Evolutionary conservation across 2,329 filamentous ascomycete genomes (phyloP), one percentile per base, ranked within the genome.

Genomic region (Trichoderma atroviride): DNA sequence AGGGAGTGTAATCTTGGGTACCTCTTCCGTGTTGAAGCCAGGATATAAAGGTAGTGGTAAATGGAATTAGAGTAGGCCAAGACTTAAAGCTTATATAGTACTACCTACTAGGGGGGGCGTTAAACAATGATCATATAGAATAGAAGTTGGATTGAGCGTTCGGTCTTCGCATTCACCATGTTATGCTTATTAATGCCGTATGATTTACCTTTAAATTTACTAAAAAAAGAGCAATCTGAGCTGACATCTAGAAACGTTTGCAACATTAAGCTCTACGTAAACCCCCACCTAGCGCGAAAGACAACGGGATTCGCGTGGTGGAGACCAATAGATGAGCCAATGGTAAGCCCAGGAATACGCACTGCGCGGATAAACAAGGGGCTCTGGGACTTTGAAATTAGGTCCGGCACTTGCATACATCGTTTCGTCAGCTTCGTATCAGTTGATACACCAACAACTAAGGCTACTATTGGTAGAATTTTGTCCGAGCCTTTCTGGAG

Each of bases 351-450:
- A 58, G n/a, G 53, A 58, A 66, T 66, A 66, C 63, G 63, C 63
- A 50, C 58, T 66, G 58, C 63, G 63, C 63, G 27, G 53, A 55
- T 57, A 40, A 50, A 22, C 22, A 66, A 50, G 16, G 63, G 37
- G 35, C 57, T 33, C 37, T 57, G 7, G n/a, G 33, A n/a, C 62
- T 47, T 31, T 24, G 19, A 24, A 29, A 22, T 14, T 57, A 19
- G 7, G 10, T 31, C 22, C 43, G n/a, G 59, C 9, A 14, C 53
- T 24, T n/a, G 24, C 61, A 19, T 64, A 55, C 5, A 19, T 27
- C 10, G 14, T n/a, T 64, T 55, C 61, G 47, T 29, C 61, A 40
- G 50, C 61, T 64, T 64, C 52, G 52, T 65, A 13, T 35, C 6
- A 11, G 31, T 14, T 56, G n/a, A 35, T 33, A 43, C 10, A 22